Base-by-base conservation (phyloP, 2,329 filamentous ascomycete species). In the Sporothrix luriei region DNA sequence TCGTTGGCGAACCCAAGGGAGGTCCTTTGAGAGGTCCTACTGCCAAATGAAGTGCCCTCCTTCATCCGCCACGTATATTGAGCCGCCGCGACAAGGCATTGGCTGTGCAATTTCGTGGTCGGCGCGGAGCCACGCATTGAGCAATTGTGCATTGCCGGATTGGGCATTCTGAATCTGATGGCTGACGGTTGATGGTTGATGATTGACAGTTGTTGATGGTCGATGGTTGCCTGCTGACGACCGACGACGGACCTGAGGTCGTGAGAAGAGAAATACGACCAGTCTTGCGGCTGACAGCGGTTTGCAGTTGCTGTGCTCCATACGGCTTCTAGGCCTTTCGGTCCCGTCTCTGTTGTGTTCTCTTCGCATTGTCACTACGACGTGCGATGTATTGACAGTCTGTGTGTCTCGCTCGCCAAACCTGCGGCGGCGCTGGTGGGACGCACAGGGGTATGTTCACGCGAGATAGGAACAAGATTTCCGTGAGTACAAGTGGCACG, bases 11-110 rank as follows among this genome's bases (percentile, higher is more conserved):
- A 61, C 29, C 51, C 48, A 52, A 49, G 9, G 62, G 19, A 64
- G 55, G 69, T 64, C 55, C 69, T 64, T 62, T 66, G 59, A 46
- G 66, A 66, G 57, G 69, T 70, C 66, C 69, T 70, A 48, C 57
- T 67, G 14, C 10, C 52, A 66, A 68, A 68, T 71, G 66, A 65
- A 66, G 5, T 69, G 38, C 57, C 57, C 68, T 38, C 48, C 57
- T 55, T 38, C 48, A 68, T 49, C 54, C 38, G 43, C 65, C 51
- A 59, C 52, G 21, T 24, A 29, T 29, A 64, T 48, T 64, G 59
- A 13, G n/a, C 38, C 40, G 16, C 1, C 13, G 21, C 19, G 29
- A 40, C 21, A 55, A 43, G 16, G 62, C 48, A 66, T 51, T 66
- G 48, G 62, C 62, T 21, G 61, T 49, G 26, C 48, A 66, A 52